Percentiles rank a stretch among this genome's conserved stretches.
These are phyloP conservation scores for Aegle marmelos DNA, from an alignment of 345 rosid genomes.

Conservation along the genomic window DNA sequence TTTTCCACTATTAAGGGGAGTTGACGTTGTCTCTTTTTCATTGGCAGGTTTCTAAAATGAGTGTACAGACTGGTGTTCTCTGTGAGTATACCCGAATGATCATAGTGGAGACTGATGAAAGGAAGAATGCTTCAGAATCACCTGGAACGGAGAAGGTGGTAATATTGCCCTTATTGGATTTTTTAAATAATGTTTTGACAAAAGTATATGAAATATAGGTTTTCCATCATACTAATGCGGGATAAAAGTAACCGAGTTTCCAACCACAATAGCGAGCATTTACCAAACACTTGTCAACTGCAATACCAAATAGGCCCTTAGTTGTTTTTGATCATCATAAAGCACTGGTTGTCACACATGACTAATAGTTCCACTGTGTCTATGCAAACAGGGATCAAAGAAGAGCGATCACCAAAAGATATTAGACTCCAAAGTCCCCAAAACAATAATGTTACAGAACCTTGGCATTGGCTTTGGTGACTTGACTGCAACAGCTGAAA, in stretches of 20 bases:
- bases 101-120: constrained; percentile 46
- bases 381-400: constrained; percentile 32
- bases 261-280: too few relatives aligned
- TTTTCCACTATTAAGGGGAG: neutral
- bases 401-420: constrained; percentile 34
- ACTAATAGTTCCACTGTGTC: neutral
- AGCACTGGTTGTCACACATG: neutral
- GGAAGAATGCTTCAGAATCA: constrained; percentile 31
- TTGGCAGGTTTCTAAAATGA: constrained; percentile 61
- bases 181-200: too few relatives aligned
- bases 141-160: constrained; percentile 40
- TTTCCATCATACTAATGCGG: too few relatives aligned
- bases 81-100: constrained; percentile 78
- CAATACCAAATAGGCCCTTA: too few relatives aligned
- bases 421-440: constrained; percentile 32
- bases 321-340: neutral
- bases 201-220: too few relatives aligned
- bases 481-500: constrained; percentile 57
- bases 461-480: constrained; percentile 73
- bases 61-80: constrained; percentile 50
- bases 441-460: constrained; percentile 32
- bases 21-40: constrained; percentile 5
- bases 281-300: too few relatives aligned
- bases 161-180: neutral
- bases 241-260: too few relatives aligned